Conservation (phyloP, 192 early-diverging fungal genomes). For the Mortierella alpina region DNA sequence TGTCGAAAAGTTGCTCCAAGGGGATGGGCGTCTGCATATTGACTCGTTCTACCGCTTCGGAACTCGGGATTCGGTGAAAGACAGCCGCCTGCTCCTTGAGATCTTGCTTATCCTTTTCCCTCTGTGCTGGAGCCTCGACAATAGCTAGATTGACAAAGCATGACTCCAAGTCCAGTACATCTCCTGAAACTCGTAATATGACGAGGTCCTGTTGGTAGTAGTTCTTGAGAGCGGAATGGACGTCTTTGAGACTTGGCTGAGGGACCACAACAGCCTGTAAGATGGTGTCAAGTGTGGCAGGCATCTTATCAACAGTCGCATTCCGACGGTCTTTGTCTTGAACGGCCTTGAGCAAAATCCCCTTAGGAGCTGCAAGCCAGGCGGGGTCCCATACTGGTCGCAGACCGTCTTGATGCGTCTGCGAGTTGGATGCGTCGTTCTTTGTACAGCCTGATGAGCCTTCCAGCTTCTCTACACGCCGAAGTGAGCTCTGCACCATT, state of each 20-base stretch:
- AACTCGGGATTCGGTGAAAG: slow-evolving; percentile 15
- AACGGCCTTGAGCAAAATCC: slow-evolving; percentile 6
- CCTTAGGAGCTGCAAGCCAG: background rate
- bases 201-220: background rate
- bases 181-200: background rate
- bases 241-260: background rate
- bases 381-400: background rate
- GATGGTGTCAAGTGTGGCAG: background rate
- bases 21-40: background rate
- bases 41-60: background rate
- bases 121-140: slow-evolving; percentile 8
- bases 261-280: background rate
- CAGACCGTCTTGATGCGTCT: no score
- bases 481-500: no score
- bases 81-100: slow-evolving; percentile 10
- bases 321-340: background rate
- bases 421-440: no score
- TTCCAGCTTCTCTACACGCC: no score
- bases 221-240: slow-evolving; percentile 9
- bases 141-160: slow-evolving; percentile 18
- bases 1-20: slow-evolving; percentile 10
- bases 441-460: no score
- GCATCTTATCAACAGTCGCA: background rate
- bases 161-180: background rate
- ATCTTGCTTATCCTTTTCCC: slow-evolving; percentile 7